Conservation (phyloP, 352 stramenopile genomes). For the Albugo candida region DNA sequence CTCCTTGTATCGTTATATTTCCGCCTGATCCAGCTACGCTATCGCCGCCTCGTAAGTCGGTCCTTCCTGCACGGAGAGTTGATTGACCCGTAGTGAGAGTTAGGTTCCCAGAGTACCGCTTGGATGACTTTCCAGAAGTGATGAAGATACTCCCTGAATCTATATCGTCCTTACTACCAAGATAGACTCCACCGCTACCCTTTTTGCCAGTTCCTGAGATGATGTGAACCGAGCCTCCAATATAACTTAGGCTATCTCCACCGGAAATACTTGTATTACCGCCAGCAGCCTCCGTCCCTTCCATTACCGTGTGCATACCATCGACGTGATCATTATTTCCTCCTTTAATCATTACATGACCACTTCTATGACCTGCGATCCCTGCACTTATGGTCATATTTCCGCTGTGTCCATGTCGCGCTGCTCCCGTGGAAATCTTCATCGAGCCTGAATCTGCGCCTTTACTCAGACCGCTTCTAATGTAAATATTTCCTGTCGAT, state of each 20-base stretch:
- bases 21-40: constrained; percentile 10
- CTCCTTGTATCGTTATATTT: no score
- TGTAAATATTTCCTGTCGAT: no score
- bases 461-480: no score
- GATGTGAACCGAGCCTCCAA: background rate
- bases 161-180: background rate
- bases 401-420: background rate
- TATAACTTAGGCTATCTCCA: no score
- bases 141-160: constrained; percentile 18
- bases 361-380: background rate
- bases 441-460: background rate
- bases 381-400: no score
- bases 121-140: constrained; percentile 35
- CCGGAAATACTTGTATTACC: constrained; percentile 1
- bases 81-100: constrained; percentile 28
- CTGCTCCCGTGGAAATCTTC: constrained; percentile 1
- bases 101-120: constrained; percentile 39
- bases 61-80: constrained; percentile 29
- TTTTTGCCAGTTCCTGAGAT: constrained; percentile 21
- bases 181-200: constrained; percentile 27
- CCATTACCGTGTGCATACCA: background rate
- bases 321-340: background rate
- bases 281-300: background rate
- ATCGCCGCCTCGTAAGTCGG: constrained; percentile 29
- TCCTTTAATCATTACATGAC: background rate